Conservation (phyloP, 2,329 filamentous ascomycete genomes). For the Trichophyton verrucosum region DNA sequence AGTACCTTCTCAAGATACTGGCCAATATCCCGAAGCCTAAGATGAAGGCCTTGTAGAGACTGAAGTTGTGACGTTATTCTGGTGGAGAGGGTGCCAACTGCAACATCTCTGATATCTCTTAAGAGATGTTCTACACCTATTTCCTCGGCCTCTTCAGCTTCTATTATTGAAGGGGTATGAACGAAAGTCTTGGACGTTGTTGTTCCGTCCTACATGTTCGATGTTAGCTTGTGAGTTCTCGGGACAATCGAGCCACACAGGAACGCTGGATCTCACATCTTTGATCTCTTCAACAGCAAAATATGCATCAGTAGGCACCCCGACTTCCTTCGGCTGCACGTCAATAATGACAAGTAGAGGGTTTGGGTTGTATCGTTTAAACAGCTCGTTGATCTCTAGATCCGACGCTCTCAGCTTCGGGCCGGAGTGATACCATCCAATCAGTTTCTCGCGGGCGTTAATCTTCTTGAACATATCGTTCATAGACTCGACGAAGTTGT, state of each 20-base stretch:
- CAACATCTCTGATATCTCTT: slow-evolving; percentile 94
- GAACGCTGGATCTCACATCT: slow-evolving; percentile 53
- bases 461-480: slow-evolving; percentile 99
- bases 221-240: neutral
- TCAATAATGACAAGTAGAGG: slow-evolving; percentile 95
- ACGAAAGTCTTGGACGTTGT: slow-evolving; percentile 96
- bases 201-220: slow-evolving; percentile 64
- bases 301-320: slow-evolving; percentile 95
- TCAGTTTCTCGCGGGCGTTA: slow-evolving; percentile 95
- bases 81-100: slow-evolving; percentile 89
- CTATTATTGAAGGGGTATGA: slow-evolving; percentile 94
- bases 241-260: no score
- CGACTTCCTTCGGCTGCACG: slow-evolving; percentile 94
- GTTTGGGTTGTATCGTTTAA: slow-evolving; percentile 97
- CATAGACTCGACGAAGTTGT: slow-evolving; percentile 99
- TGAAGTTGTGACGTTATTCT: slow-evolving; percentile 96
- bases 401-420: slow-evolving; percentile 94
- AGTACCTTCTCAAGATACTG: slow-evolving; percentile 93
- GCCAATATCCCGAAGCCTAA: slow-evolving; percentile 88
- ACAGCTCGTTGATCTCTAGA: slow-evolving; percentile 97
- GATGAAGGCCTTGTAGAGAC: slow-evolving; percentile 88
- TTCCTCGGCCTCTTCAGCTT: slow-evolving; percentile 97
- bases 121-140: slow-evolving; percentile 97
- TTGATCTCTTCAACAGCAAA: slow-evolving; percentile 99
- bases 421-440: slow-evolving; percentile 98